These are phyloP conservation scores for Leccinellum albellum DNA, from an alignment of 768 basidiomycete genomes.

Conservation along the genomic window DNA sequence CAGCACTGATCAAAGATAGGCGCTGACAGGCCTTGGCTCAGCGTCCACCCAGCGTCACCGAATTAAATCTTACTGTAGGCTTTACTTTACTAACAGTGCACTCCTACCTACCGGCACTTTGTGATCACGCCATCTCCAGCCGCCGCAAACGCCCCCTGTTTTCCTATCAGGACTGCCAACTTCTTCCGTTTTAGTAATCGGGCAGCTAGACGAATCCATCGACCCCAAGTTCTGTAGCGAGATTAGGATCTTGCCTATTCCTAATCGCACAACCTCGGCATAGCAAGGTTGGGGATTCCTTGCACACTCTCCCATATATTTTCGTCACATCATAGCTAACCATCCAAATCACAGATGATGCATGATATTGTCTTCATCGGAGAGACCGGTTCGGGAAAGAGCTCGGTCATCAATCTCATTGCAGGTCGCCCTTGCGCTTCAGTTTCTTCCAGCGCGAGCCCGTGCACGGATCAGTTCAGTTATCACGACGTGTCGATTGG, in stretches of 20 bases:
- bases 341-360: neutral
- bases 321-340: neutral
- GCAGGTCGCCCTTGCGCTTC: conserved; percentile 17
- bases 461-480: conserved; percentile 12
- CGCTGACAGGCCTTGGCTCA: no score
- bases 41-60: neutral
- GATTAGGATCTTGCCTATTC: neutral
- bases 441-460: conserved; percentile 26
- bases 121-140: neutral
- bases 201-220: neutral
- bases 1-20: neutral
- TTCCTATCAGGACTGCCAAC: neutral
- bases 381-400: conserved; percentile 35
- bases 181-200: neutral
- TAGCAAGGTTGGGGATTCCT: neutral
- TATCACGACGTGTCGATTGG: conserved; percentile 1
- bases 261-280: neutral
- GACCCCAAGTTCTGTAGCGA: neutral
- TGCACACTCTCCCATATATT: neutral
- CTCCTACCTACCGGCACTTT: neutral
- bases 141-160: neutral
- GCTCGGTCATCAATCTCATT: conserved; percentile 42
- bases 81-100: neutral
- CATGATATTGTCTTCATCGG: conserved; percentile 36
- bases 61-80: neutral